Conservation (phyloP, 257 asterid genomes). For the Oldenlandia corymbosa region DNA sequence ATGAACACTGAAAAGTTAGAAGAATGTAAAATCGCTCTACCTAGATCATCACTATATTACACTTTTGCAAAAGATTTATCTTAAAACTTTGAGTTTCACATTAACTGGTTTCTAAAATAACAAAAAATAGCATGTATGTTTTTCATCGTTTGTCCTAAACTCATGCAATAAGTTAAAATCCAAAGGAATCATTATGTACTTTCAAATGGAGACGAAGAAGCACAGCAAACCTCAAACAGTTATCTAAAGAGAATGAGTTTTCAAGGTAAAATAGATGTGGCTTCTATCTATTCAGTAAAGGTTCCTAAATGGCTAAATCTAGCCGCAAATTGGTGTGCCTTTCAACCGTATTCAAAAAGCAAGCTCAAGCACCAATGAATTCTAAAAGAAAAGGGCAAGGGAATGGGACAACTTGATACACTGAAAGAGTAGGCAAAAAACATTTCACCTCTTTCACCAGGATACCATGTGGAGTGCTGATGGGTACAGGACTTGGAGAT, state of each 20-base stretch:
- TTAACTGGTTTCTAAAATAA: background rate
- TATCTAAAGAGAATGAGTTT: background rate
- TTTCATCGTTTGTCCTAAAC: background rate
- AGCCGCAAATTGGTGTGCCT: background rate
- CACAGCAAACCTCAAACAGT: background rate
- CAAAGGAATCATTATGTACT: background rate
- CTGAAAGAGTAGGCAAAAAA: slow-evolving; percentile 4
- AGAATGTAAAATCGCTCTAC: background rate
- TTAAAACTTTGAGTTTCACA: background rate
- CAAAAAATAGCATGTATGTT: background rate
- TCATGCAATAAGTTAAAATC: background rate
- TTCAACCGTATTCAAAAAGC: background rate
- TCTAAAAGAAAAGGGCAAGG: slow-evolving; percentile 3
- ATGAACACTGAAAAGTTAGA: background rate
- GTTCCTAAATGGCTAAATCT: background rate
- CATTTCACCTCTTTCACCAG: slow-evolving; percentile 63
- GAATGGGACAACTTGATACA: background rate
- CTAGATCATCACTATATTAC: background rate
- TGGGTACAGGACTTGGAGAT: slow-evolving; percentile 24
- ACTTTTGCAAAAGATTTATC: background rate
- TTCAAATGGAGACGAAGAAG: background rate
- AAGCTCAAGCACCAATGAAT: background rate
- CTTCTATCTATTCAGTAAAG: background rate
- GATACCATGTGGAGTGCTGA: slow-evolving; percentile 36
- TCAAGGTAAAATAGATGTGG: background rate